Percentiles rank a stretch among this genome's conserved stretches.
These are phyloP conservation scores for Diaporthe vexans DNA, from an alignment of 2,329 filamentous ascomycete species.

Conservation along the genomic window DNA sequence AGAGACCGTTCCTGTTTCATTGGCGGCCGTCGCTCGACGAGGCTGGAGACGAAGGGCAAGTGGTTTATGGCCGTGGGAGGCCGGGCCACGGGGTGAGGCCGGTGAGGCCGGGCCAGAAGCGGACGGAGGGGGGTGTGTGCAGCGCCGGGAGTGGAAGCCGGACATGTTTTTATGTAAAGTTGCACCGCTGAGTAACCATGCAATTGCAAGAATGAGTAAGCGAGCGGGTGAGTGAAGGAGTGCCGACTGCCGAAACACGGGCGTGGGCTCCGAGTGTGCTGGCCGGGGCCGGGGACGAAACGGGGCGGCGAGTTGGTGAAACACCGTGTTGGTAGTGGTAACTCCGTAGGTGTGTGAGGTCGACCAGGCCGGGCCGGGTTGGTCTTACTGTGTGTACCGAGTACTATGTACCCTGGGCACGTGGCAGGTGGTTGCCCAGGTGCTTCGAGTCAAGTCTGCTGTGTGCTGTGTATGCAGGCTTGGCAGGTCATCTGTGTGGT, in stretches of 20 bases:
- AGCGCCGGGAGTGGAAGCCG: not conserved
- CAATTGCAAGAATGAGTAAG: no score
- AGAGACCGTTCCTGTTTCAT: conserved; percentile 35
- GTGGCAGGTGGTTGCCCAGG: no score
- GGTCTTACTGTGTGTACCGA: not conserved
- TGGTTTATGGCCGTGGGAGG: conserved; percentile 23
- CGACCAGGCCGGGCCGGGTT: conserved; percentile 1
- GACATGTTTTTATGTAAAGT: conserved; percentile 9
- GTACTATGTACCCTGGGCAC: no score
- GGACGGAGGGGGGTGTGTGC: not conserved
- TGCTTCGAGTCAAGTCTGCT: no score
- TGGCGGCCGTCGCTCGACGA: not conserved
- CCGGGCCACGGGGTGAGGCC: conserved; percentile 27
- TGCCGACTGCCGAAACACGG: not conserved
- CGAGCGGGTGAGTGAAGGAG: not conserved
- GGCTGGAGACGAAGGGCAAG: conserved; percentile 8
- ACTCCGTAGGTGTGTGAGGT: conserved; percentile 7
- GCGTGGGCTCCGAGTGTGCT: not conserved
- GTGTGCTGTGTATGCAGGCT: no score
- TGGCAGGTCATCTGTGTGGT: conserved; percentile 5
- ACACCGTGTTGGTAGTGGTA: conserved; percentile 4
- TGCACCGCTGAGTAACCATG: no score
- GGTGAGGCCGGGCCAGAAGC: conserved; percentile 23
- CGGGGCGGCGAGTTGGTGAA: conserved; percentile 2
- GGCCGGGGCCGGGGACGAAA: conserved; percentile 22